These are phyloP conservation scores for Saccharomycopsis sp. DNA, from an alignment of 805 yeast species.

Conservation along the genomic window DNA sequence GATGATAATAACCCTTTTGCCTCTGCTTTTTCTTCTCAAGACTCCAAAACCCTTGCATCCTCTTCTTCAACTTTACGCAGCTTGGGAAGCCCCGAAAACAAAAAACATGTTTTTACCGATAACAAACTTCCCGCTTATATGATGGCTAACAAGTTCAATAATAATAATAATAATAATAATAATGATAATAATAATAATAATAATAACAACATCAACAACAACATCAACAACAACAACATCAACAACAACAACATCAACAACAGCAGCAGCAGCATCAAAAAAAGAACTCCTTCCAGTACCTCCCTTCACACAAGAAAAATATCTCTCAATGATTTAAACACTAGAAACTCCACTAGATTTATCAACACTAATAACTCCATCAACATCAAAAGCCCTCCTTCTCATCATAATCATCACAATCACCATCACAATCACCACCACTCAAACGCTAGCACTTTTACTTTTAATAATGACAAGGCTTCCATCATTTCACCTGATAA, in stretches of 20 bases:
- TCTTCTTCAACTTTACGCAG: not conserved
- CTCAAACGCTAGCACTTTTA: not conserved
- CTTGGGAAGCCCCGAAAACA: not conserved
- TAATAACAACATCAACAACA: not conserved
- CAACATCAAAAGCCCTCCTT: not conserved
- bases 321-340: not conserved
- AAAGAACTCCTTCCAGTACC: not conserved
- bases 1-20: constrained; percentile 7
- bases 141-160: constrained; percentile 6
- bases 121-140: constrained; percentile 15
- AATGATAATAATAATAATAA: not conserved
- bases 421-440: not conserved
- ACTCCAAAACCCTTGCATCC: not conserved
- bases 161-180: too few species aligned
- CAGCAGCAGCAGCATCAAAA: not conserved
- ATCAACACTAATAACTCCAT: not conserved
- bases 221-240: not conserved
- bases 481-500: not conserved
- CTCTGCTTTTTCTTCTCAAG: not conserved
- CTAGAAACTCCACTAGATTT: not conserved
- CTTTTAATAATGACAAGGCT: not conserved
- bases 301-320: too few species aligned
- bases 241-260: constrained; percentile 1
- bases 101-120: not conserved
- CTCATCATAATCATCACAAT: not conserved